Percentiles rank a stretch among this genome's conserved stretches.
Evolutionary conservation across 176 grass and related monocot genomes (phyloP).

Genomic region (Thinopyrum elongatum): DNA sequence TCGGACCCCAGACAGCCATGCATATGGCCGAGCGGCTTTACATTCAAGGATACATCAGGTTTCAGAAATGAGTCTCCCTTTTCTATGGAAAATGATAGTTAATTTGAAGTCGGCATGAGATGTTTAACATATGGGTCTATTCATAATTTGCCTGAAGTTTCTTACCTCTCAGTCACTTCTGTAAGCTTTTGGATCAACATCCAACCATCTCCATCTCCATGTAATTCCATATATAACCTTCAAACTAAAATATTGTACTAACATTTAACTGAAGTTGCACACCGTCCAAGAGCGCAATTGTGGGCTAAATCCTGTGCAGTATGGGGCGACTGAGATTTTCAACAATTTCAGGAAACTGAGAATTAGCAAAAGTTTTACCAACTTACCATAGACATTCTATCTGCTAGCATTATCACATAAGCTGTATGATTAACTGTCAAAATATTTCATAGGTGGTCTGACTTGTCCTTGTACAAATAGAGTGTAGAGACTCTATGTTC

Average conservation of each 20-base stretch:
- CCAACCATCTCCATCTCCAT: neutral
- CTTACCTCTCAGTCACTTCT: neutral
- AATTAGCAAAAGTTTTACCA: too few species aligned
- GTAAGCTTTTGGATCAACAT: neutral
- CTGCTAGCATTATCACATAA: neutral
- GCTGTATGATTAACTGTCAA: neutral
- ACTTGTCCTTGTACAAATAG: neutral
- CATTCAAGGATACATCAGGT: constrained; percentile 98
- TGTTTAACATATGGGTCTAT: neutral
- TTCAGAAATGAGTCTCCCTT: constrained; percentile 21
- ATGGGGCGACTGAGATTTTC: too few species aligned
- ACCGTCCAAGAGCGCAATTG: neutral
- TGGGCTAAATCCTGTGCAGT: too few species aligned
- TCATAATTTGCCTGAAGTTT: neutral
- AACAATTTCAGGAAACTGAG: too few species aligned
- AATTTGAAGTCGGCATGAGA: constrained; percentile 15
- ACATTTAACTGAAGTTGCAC: neutral
- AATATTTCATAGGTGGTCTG: neutral
- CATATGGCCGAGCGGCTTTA: constrained; percentile 90
- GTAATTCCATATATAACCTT: neutral
- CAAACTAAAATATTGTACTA: neutral
- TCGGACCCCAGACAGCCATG: constrained; percentile 90
- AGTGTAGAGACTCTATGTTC: neutral
- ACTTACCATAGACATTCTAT: too few species aligned
- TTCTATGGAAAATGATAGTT: constrained; percentile 15